Conservation (phyloP, 2,329 filamentous ascomycete species). For the Thielaviopsis ethacetica region DNA sequence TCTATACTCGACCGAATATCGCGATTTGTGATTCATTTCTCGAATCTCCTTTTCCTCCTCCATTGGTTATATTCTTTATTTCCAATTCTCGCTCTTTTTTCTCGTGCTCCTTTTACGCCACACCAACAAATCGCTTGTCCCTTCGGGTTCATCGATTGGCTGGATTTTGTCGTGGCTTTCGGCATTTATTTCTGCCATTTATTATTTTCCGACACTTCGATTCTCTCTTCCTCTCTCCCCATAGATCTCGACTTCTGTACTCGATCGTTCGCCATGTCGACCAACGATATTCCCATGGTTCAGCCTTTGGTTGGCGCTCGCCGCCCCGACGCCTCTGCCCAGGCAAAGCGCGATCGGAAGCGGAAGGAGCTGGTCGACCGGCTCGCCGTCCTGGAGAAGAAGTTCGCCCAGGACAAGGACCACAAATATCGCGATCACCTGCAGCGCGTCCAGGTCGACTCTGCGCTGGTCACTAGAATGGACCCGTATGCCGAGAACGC, state of each 20-base stretch:
- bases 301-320: conserved; percentile 17
- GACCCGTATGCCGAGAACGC: conserved; percentile 62
- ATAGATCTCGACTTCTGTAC: not conserved
- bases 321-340: conserved; percentile 24
- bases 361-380: conserved; percentile 69
- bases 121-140: not conserved
- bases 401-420: conserved; percentile 68
- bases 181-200: not conserved
- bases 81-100: not conserved
- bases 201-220: not conserved
- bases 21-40: not conserved
- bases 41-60: not conserved
- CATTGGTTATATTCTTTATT: not conserved
- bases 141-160: not conserved
- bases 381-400: conserved; percentile 56
- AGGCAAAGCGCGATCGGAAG: conserved; percentile 81
- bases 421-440: conserved; percentile 76
- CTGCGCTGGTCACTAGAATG: conserved; percentile 68
- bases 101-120: not conserved
- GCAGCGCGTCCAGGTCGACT: conserved; percentile 81
- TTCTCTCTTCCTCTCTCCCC: not conserved
- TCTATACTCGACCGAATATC: not conserved
- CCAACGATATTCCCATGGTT: conserved; percentile 19
- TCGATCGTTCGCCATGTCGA: conserved; percentile 19
- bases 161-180: not conserved